Percentiles rank a stretch among this genome's conserved stretches.
Evolutionary conservation across 1,284 basidiomycete species (phyloP).

Genomic region (Lignosus rhinocerotis): DNA sequence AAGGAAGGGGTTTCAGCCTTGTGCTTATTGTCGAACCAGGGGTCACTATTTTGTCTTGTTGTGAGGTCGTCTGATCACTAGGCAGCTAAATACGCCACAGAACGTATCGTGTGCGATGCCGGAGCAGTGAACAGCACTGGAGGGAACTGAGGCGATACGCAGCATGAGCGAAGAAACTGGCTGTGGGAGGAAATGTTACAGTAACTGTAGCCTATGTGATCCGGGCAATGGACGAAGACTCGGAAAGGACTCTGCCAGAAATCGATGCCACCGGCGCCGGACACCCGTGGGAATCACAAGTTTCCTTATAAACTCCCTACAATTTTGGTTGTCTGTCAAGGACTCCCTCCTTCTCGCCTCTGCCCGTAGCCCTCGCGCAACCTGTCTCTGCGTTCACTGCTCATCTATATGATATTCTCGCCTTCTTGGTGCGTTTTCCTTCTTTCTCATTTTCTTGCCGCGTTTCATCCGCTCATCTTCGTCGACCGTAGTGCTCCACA

Average conservation of each 20-base stretch:
- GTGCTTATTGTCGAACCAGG: background rate
- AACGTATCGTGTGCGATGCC: background rate
- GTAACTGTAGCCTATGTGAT: background rate
- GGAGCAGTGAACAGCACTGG: background rate
- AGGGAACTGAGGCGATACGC: no score
- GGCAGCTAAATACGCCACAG: background rate
- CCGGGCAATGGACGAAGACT: background rate
- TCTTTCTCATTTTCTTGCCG: slow-evolving; percentile 2
- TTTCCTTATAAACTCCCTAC: slow-evolving; percentile 13
- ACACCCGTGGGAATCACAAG: slow-evolving; percentile 23
- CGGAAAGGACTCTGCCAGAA: background rate
- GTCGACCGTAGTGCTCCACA: slow-evolving; percentile 32
- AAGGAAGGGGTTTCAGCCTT: no score
- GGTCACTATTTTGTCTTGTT: background rate
- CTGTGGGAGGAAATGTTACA: no score
- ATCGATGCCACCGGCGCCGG: slow-evolving; percentile 4
- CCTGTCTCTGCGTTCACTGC: slow-evolving; percentile 10
- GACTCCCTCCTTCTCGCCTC: slow-evolving; percentile 24
- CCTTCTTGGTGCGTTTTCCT: slow-evolving; percentile 25
- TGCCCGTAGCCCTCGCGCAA: slow-evolving; percentile 10
- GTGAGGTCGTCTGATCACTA: background rate
- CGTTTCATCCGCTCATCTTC: background rate
- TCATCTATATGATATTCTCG: slow-evolving; percentile 31
- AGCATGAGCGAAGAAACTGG: no score
- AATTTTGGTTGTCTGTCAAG: slow-evolving; percentile 23